These are phyloP conservation scores for Cubamyces lactineus DNA, from an alignment of 768 basidiomycete species.

Conservation along the genomic window DNA sequence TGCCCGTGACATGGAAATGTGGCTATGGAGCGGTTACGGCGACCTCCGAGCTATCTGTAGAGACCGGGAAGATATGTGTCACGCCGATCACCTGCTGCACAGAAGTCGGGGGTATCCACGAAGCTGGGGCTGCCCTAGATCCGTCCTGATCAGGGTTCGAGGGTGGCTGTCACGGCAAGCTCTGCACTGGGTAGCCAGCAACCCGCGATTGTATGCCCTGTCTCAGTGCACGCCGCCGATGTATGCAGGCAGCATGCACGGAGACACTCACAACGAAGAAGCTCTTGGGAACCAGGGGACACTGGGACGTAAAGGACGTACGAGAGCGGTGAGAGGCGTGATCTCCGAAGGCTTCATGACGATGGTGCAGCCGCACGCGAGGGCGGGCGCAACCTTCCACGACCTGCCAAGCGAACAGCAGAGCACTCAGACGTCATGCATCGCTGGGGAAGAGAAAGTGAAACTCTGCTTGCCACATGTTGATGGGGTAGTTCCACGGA, in stretches of 20 bases:
- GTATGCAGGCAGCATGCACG: neutral
- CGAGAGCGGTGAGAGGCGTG: slow-evolving; percentile 82
- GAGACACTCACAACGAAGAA: too few relatives aligned
- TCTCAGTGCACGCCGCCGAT: neutral
- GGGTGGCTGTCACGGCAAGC: too few relatives aligned
- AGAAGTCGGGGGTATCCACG: too few relatives aligned
- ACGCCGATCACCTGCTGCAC: too few relatives aligned
- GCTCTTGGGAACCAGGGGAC: neutral
- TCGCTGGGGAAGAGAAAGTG: neutral
- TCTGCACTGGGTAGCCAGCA: too few relatives aligned
- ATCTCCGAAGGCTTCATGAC: slow-evolving; percentile 95
- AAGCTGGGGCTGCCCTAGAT: too few relatives aligned
- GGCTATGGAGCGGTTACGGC: too few relatives aligned
- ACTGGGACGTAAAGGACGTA: slow-evolving; percentile 33
- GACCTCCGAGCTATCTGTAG: too few relatives aligned
- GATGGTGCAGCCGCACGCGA: slow-evolving; percentile 90
- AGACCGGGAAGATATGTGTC: too few relatives aligned
- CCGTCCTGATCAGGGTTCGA: too few relatives aligned
- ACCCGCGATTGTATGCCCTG: too few relatives aligned
- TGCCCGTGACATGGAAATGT: too few relatives aligned
- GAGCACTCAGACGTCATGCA: slow-evolving; percentile 1
- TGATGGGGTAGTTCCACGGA: slow-evolving; percentile 93
- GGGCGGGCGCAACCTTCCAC: slow-evolving; percentile 93
- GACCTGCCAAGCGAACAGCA: slow-evolving; percentile 45
- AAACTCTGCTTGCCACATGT: slow-evolving; percentile 62